Evolutionary conservation across 192 early-diverging fungal species (phyloP), one percentile per base, ranked within the genome.

Genomic region (Umbelopsis sp.): DNA sequence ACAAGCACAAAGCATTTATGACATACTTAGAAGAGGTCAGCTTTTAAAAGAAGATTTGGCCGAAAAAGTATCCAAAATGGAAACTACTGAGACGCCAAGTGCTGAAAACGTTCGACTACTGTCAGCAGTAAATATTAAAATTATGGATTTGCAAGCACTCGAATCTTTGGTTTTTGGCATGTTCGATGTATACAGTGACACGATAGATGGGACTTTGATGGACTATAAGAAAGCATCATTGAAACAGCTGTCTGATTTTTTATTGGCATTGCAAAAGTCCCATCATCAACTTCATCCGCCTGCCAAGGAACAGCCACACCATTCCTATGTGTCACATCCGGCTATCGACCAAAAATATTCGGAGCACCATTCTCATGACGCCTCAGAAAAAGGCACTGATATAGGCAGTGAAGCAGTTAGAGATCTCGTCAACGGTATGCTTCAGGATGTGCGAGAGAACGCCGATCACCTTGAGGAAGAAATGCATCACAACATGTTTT

Each of bases 381-480:
- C 25, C 12, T 44, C 45, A 10, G 74, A 70, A 20, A 43, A 74
- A 7, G 72, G 25, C 29, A 53, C 21, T 4, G 50, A 71, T 29
- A n/a, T 34, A 0, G 56, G 54, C 0, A 62, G 20, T 31, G 77
- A 78, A 38, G 65, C 72, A 0, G 52, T 78, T 6, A 67, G 66
- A n/a, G 71, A 78, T 14, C n/a, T 84, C 14, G 43, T 82, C 14
- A 47, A 81, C 21, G 68, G 47, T 20, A 77, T 84, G 71, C 22
- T 84, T n/a, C 52, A 74, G 26, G 83, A 81, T 59, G 80, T 84
- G 16, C 65, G 82, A 43, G 53, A 77, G 36, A 65, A 69, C 31
- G 83, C 83, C 0, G 83, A 84, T 74, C 71, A 70, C 4, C 31
- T 84, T 12, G 83, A 84, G 49, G 53, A 81, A 52, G 78, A 53